Conservation (phyloP, 2,329 filamentous ascomycete genomes). For the Aspergillus hiratsukae region DNA sequence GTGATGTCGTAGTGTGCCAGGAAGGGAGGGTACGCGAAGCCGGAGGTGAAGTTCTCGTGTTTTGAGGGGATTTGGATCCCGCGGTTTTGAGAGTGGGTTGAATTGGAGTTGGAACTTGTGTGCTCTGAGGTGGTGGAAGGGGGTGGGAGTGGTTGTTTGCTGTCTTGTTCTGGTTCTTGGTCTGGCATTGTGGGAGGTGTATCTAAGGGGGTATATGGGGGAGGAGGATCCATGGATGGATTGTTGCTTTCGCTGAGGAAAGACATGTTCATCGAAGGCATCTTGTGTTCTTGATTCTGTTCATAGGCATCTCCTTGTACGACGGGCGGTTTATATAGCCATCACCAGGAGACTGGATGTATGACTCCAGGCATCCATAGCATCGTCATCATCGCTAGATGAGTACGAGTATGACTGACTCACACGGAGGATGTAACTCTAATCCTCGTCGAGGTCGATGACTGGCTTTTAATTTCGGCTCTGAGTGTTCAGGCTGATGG, state of each 20-base stretch:
- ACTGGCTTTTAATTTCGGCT: no score
- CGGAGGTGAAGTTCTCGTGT: slow-evolving; percentile 22
- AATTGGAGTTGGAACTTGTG: not conserved
- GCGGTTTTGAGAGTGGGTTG: slow-evolving; percentile 12
- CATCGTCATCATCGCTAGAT: no score
- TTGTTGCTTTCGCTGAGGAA: not conserved
- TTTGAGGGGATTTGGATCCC: slow-evolving; percentile 29
- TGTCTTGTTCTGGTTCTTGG: not conserved
- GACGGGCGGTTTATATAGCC: not conserved
- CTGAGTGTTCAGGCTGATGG: no score
- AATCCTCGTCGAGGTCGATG: no score
- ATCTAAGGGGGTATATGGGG: not conserved
- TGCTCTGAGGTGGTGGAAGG: not conserved
- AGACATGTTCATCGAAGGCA: not conserved
- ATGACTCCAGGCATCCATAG: no score
- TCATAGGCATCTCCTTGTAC: not conserved
- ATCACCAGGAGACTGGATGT: not conserved
- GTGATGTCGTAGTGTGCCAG: slow-evolving; percentile 19
- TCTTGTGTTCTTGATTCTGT: not conserved
- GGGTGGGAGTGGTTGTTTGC: slow-evolving; percentile 13
- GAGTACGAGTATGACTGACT: no score
- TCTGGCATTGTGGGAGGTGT: not conserved
- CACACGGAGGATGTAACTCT: no score
- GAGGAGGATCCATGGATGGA: not conserved
- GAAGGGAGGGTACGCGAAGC: slow-evolving; percentile 27